A percentile compares a stretch with the other conserved stretches of the same genome.
phyloP scores from a whole-genome alignment of 768 basidiomycete species.

The Kwoniella heveanensis region DNA sequence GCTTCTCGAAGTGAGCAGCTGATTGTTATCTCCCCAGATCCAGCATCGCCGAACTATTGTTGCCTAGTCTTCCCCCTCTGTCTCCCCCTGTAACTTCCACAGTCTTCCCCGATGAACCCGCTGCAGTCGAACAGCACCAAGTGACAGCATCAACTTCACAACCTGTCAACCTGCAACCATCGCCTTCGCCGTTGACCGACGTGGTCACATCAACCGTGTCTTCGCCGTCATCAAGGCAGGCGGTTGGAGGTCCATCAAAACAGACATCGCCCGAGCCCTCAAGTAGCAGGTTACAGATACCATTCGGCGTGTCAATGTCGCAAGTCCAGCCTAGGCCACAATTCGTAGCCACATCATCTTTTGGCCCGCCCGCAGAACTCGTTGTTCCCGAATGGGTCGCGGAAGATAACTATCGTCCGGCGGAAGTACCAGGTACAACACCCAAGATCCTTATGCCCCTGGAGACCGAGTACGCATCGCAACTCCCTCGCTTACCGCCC shows the following conservation, averaged over 20 bases:
- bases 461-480: slow-evolving; percentile 37
- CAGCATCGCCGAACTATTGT: slow-evolving; percentile 19
- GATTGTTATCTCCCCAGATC: slow-evolving; percentile 4
- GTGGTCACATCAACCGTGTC: not conserved
- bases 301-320: slow-evolving; percentile 16
- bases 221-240: not conserved
- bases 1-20: not conserved
- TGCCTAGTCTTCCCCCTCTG: slow-evolving; percentile 38
- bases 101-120: slow-evolving; percentile 42
- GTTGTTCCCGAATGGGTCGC: slow-evolving; percentile 40
- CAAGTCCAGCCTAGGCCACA: slow-evolving; percentile 28
- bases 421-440: slow-evolving; percentile 21
- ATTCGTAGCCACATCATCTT: slow-evolving; percentile 8
- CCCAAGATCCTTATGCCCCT: slow-evolving; percentile 40
- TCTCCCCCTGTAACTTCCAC: slow-evolving; percentile 42
- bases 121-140: slow-evolving; percentile 1
- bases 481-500: slow-evolving; percentile 43
- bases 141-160: slow-evolving; percentile 15
- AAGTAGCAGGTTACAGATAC: not conserved
- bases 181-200: slow-evolving; percentile 6
- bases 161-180: not conserved
- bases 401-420: slow-evolving; percentile 36
- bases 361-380: slow-evolving; percentile 15
- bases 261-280: not conserved
- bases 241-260: not conserved